These are phyloP conservation scores for Blastosporella zonata DNA, from an alignment of 1,284 basidiomycete genomes.

Conservation along the genomic window DNA sequence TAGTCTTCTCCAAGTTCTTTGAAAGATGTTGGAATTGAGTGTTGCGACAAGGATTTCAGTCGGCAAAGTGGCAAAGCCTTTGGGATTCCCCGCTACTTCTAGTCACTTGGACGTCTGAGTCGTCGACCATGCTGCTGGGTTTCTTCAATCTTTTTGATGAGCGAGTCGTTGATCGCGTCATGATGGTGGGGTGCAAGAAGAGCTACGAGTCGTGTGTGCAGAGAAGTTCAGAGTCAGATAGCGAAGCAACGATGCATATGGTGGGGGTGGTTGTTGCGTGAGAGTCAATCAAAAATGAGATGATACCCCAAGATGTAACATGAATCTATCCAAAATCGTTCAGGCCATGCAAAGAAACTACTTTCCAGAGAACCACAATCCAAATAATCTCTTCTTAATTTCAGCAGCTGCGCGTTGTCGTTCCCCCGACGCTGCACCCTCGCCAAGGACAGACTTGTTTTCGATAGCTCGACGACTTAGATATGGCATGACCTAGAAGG, in stretches of 20 bases:
- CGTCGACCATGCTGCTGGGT: no score
- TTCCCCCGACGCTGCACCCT: slow-evolving; percentile 57
- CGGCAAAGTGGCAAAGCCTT: slow-evolving; percentile 12
- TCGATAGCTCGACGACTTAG: slow-evolving; percentile 75
- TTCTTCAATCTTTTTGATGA: no score
- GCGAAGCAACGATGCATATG: no score
- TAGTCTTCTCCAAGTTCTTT: neutral
- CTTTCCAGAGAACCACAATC: slow-evolving; percentile 16
- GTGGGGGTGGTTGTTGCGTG: no score
- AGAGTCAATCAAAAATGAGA: no score
- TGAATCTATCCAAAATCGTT: no score
- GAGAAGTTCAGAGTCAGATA: no score
- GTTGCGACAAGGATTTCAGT: slow-evolving; percentile 17
- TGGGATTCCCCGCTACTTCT: neutral
- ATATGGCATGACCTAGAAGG: slow-evolving; percentile 57
- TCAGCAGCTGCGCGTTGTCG: slow-evolving; percentile 48
- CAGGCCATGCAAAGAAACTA: neutral
- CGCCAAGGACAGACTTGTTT: slow-evolving; percentile 54
- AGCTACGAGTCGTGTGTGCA: no score
- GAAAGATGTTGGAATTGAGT: neutral
- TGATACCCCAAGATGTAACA: no score
- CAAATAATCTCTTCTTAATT: slow-evolving; percentile 47
- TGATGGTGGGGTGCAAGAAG: no score
- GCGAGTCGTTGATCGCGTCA: no score
- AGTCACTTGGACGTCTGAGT: no score